A percentile compares a stretch with the other conserved stretches of the same genome.
These are phyloP conservation scores for Rhizopogon vinicolor DNA, from an alignment of 768 basidiomycete genomes.

Conservation along the genomic window DNA sequence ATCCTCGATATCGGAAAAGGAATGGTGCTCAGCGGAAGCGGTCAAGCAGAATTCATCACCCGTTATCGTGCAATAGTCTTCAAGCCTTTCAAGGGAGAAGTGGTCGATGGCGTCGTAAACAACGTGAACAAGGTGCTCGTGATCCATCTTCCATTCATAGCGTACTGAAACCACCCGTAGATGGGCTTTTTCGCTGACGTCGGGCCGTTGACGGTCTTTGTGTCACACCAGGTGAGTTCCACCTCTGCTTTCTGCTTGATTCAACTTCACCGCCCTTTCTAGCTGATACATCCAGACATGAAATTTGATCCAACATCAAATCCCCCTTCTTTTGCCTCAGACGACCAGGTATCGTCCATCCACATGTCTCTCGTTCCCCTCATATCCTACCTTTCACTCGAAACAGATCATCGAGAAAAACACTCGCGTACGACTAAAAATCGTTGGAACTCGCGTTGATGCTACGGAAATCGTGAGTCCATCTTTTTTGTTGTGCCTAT, in stretches of 20 bases:
- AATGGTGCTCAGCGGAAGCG: slow-evolving; percentile 86
- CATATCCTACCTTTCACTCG: neutral
- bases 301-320: slow-evolving; percentile 94
- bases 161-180: slow-evolving; percentile 34
- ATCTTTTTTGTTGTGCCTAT: neutral
- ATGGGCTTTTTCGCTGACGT: slow-evolving; percentile 99
- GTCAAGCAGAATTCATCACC: slow-evolving; percentile 94
- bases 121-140: slow-evolving; percentile 87
- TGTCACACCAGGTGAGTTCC: slow-evolving; percentile 82
- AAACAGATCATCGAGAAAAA: slow-evolving; percentile 88
- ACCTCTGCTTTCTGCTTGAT: neutral
- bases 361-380: neutral
- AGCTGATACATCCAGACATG: slow-evolving; percentile 95
- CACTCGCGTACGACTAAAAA: slow-evolving; percentile 87
- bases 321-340: slow-evolving; percentile 93
- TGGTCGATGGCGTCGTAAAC: slow-evolving; percentile 93
- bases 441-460: slow-evolving; percentile 97
- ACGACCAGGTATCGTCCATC: slow-evolving; percentile 62
- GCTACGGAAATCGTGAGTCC: slow-evolving; percentile 90
- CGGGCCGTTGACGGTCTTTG: slow-evolving; percentile 90
- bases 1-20: slow-evolving; percentile 91
- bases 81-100: slow-evolving; percentile 99
- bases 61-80: slow-evolving; percentile 96
- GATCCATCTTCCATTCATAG: neutral
- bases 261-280: slow-evolving; percentile 2